phyloP scores from a whole-genome alignment of 1,139 yeast species.

The Candida frijolesensis region DNA sequence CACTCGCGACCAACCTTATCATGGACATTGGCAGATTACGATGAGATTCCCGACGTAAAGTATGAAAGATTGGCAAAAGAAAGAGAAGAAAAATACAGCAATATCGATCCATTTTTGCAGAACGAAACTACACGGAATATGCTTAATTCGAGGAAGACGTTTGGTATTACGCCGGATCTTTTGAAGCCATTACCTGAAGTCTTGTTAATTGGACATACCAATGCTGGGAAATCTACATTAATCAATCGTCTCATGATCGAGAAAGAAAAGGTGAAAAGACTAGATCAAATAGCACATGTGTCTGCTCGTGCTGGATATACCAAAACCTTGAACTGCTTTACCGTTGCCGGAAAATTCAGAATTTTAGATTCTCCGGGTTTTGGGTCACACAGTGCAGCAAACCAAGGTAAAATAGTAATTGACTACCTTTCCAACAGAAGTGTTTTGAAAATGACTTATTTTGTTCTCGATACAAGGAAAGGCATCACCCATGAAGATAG shows the following conservation, averaged over 20 bases:
- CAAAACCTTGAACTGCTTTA: slow-evolving; percentile 72
- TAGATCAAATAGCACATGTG: slow-evolving; percentile 50
- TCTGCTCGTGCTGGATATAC: slow-evolving; percentile 75
- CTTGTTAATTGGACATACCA: slow-evolving; percentile 74
- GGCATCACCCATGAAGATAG: slow-evolving; percentile 64
- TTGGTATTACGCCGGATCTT: slow-evolving; percentile 33
- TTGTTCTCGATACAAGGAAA: slow-evolving; percentile 59
- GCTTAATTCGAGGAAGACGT: slow-evolving; percentile 23
- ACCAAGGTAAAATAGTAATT: slow-evolving; percentile 70
- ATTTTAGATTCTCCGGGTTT: slow-evolving; percentile 88
- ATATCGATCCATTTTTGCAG: slow-evolving; percentile 23
- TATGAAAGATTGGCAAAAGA: slow-evolving; percentile 32
- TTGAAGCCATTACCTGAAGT: slow-evolving; percentile 29
- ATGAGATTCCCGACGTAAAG: slow-evolving; percentile 61
- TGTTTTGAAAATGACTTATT: slow-evolving; percentile 57
- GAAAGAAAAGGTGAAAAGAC: slow-evolving; percentile 25
- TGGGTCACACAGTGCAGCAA: slow-evolving; percentile 61
- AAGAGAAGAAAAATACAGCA: slow-evolving; percentile 14
- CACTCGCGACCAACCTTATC: slow-evolving; percentile 47
- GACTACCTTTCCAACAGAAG: slow-evolving; percentile 59
- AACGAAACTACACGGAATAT: slow-evolving; percentile 23
- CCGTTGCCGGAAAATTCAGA: slow-evolving; percentile 61
- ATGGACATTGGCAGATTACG: slow-evolving; percentile 58
- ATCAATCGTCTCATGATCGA: slow-evolving; percentile 54
- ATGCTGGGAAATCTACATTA: slow-evolving; percentile 82